Percentiles rank a stretch among this genome's conserved stretches.
phyloP scores from a whole-genome alignment of 768 basidiomycete genomes.

The Hypholoma sublateritium region DNA sequence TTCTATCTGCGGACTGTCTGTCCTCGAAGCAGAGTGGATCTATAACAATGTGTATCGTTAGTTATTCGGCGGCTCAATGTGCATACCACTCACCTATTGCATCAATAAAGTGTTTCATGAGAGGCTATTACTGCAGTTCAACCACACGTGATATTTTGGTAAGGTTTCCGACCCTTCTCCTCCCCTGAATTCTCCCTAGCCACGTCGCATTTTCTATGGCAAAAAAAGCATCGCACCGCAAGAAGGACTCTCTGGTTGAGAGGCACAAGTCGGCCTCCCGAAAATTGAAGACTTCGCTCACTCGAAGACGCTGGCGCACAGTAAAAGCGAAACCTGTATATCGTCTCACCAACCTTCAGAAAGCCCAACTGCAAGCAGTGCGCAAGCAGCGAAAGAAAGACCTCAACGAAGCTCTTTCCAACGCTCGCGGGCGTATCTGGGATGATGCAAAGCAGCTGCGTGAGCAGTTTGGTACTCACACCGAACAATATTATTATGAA shows the following conservation, averaged over 20 bases:
- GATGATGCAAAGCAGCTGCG: neutral
- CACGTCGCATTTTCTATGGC: neutral
- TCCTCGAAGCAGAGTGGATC: neutral
- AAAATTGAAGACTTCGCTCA: neutral
- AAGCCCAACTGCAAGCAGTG: neutral
- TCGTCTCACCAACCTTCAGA: neutral
- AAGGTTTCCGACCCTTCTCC: neutral
- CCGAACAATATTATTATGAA: neutral
- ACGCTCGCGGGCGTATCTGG: neutral
- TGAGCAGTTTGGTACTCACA: neutral
- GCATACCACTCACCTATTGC: neutral
- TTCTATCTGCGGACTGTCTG: neutral
- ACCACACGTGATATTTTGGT: neutral
- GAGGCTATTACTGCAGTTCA: neutral
- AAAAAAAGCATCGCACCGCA: neutral
- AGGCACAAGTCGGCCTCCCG: neutral
- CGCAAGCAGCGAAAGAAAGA: neutral
- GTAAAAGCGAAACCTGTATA: neutral
- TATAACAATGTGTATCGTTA: neutral
- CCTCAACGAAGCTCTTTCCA: neutral
- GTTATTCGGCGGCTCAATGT: neutral
- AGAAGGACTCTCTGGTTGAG: neutral
- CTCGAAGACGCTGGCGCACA: neutral
- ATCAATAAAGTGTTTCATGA: neutral
- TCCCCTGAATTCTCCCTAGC: neutral